Base-by-base conservation (phyloP, 164 flowering plant genomes). In the Malania oleifera region DNA sequence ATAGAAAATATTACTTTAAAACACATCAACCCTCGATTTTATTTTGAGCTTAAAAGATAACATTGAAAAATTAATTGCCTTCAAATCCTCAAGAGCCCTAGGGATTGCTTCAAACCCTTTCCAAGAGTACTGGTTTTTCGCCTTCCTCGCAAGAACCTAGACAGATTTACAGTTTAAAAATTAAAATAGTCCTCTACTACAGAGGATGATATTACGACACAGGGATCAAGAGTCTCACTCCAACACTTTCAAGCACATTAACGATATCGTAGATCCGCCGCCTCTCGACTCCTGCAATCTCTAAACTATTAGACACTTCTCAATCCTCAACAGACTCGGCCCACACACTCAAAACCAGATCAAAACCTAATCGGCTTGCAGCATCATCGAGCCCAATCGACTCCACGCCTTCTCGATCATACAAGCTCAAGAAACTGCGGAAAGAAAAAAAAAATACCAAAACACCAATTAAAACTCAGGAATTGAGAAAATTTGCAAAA, bases 241-340 rank as follows among this genome's bases (percentile, higher is more conserved):
- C 99, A 61, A 95, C 80, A 53, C 99, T 89, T 62, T 95, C 99
- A 63, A 95, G 64, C 1, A 95, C 95, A 70, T 95, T 95, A 44
- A 91, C 99, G 15, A 95, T 89, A 50, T 95, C 99, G 29, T 95
- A 95, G 72, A 95, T 91, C 82, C 99, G 78, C 38, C 99, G 72
- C 70, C 99, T 80, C 76, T 95, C 96, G 25, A 95, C 99, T 1
- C 97, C 99, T 95, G 71, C 38, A 73, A 6, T 41, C 44, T 25
- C 46, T 24, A n/a, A 56, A 44, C 18, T 5, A 18, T 13, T 54
- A 68, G 44, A 62, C 1, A 28, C 6, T 17, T 24, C 60, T 44
- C 15, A 3, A 44, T 17, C 48, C 5, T 20, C 37, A 63, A 18
- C 6, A 3, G 1, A 44, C 1, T 17, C 15, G n/a, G n/a, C 15